These are phyloP conservation scores for Podospora tetraspora DNA, from an alignment of 495 filamentous ascomycete genomes.

Conservation along the genomic window DNA sequence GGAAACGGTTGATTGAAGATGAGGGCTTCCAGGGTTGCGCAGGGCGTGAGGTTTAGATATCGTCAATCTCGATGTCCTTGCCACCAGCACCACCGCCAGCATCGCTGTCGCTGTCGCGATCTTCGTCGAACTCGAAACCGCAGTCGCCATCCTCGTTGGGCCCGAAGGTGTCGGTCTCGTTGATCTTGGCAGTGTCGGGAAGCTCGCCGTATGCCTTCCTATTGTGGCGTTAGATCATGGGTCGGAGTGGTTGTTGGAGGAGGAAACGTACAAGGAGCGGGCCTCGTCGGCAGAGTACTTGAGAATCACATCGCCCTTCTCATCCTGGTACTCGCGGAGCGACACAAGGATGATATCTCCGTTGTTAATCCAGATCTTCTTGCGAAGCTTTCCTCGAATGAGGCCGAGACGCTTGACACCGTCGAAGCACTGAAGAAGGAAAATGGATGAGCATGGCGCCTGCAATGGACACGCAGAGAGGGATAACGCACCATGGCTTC, in stretches of 20 bases:
- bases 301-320: slow-evolving; percentile 98
- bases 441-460: neutral
- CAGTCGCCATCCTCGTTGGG: slow-evolving; percentile 69
- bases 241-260: neutral
- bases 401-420: slow-evolving; percentile 80
- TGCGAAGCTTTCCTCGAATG: slow-evolving; percentile 92
- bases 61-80: slow-evolving; percentile 69
- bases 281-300: slow-evolving; percentile 99
- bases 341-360: slow-evolving; percentile 97
- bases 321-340: slow-evolving; percentile 96
- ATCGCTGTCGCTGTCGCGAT: slow-evolving; percentile 70
- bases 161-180: slow-evolving; percentile 92
- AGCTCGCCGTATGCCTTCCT: slow-evolving; percentile 92
- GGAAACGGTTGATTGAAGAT: neutral
- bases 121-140: slow-evolving; percentile 82
- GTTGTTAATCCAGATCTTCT: slow-evolving; percentile 99
- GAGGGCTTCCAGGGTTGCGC: neutral
- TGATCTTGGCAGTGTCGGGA: slow-evolving; percentile 97
- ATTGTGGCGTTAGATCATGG: neutral
- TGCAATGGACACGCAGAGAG: neutral
- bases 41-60: slow-evolving; percentile 53
- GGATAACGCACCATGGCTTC: slow-evolving; percentile 55
- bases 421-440: slow-evolving; percentile 75
- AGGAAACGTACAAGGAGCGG: slow-evolving; percentile 55
- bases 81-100: slow-evolving; percentile 53